Conservation (phyloP, 2,329 filamentous ascomycete species). For the Madurella mycetomatis region DNA sequence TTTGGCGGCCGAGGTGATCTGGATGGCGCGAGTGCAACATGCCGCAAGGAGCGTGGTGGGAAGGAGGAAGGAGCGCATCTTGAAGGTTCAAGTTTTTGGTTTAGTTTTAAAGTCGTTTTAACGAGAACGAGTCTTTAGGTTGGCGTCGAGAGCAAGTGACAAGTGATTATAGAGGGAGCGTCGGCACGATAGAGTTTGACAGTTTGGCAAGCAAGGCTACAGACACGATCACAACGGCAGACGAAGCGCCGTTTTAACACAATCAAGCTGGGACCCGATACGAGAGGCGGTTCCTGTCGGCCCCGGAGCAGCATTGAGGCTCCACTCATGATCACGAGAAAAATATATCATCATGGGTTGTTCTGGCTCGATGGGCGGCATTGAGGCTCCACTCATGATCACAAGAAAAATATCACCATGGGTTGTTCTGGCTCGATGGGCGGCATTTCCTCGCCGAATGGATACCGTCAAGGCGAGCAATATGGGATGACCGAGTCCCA, state of each 20-base stretch:
- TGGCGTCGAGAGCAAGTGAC: background rate
- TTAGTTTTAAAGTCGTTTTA: background rate
- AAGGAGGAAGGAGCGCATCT: constrained; percentile 21
- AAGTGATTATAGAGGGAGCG: background rate
- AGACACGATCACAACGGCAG: no score
- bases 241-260: no score
- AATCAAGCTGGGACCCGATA: background rate
- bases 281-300: constrained; percentile 3
- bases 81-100: constrained; percentile 10
- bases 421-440: background rate
- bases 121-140: no score
- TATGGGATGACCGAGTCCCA: no score
- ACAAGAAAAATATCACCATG: constrained; percentile 11
- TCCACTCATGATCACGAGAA: constrained; percentile 11
- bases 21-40: constrained; percentile 18
- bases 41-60: constrained; percentile 18
- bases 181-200: background rate
- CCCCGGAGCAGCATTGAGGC: constrained; percentile 7
- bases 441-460: background rate
- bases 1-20: constrained; percentile 24
- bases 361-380: background rate
- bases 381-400: constrained; percentile 9
- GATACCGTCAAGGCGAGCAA: no score
- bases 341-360: constrained; percentile 7
- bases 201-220: no score